Conservation (phyloP, 306 rosid genomes). For the Cucumis cinereus region DNA sequence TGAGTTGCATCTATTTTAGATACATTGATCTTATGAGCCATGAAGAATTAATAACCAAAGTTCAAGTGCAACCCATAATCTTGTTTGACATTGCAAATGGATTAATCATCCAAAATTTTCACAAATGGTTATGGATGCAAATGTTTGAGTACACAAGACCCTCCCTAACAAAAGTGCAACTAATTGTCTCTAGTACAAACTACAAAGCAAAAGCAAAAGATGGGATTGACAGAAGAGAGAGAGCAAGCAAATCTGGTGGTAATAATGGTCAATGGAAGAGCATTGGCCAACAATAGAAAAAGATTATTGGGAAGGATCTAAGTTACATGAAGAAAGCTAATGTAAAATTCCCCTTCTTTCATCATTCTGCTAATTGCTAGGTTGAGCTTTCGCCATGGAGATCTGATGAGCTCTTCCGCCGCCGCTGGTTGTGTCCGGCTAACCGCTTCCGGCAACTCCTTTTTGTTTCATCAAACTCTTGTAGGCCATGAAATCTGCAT, state of each 20-base stretch:
- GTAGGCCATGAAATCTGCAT: constrained; percentile 57
- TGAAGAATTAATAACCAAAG: not conserved
- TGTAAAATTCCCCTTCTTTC: not conserved
- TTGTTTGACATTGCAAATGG: not conserved
- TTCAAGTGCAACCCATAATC: not conserved
- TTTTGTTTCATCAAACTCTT: constrained; percentile 73
- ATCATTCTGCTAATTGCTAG: constrained; percentile 10
- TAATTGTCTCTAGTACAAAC: not conserved
- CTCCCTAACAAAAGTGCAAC: not conserved
- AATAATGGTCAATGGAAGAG: not conserved
- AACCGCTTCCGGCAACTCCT: constrained; percentile 86
- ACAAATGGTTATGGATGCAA: not conserved
- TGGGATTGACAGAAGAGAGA: constrained; percentile 20
- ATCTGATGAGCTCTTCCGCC: constrained; percentile 62
- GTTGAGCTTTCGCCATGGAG: constrained; percentile 31
- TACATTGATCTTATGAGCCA: not conserved
- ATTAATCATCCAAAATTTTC: not conserved
- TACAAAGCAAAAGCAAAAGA: not conserved
- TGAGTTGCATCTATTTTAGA: not conserved
- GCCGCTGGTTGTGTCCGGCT: constrained; percentile 92
- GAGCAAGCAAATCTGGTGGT: constrained; percentile 3
- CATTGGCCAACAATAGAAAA: not conserved
- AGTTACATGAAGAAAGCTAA: not conserved
- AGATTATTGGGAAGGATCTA: not conserved
- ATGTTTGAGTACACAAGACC: not conserved